Conservation (phyloP, 768 basidiomycete species). For the Boletus tomentosulus region DNA sequence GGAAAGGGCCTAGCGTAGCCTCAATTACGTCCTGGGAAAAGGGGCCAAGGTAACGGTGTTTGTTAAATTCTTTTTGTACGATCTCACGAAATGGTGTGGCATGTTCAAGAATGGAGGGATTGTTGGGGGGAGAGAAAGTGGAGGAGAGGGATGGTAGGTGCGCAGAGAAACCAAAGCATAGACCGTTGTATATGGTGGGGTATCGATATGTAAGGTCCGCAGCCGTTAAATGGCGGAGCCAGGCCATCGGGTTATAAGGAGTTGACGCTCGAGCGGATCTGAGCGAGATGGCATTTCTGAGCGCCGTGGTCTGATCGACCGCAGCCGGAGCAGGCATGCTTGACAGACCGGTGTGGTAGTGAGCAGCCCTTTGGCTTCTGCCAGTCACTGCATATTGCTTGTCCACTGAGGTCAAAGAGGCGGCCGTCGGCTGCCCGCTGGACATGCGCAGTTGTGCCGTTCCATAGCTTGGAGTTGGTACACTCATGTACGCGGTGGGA, state of each 20-base stretch:
- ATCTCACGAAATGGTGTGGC: too few relatives aligned
- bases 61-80: too few relatives aligned
- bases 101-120: too few relatives aligned
- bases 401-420: neutral
- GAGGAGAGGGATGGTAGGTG: neutral
- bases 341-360: neutral
- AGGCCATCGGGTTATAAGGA: neutral
- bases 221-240: accelerated
- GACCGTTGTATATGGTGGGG: neutral
- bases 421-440: neutral
- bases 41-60: neutral
- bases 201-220: neutral
- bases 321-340: neutral
- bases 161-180: neutral
- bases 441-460: neutral
- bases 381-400: neutral
- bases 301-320: neutral
- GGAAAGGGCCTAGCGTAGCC: slow-evolving; percentile 23
- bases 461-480: neutral
- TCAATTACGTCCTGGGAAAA: slow-evolving; percentile 15
- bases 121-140: too few relatives aligned
- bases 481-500: neutral
- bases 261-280: neutral
- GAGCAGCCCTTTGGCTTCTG: neutral
- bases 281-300: neutral